Conservation (phyloP, 1,284 basidiomycete species). For the Rhodotorula sp. region DNA sequence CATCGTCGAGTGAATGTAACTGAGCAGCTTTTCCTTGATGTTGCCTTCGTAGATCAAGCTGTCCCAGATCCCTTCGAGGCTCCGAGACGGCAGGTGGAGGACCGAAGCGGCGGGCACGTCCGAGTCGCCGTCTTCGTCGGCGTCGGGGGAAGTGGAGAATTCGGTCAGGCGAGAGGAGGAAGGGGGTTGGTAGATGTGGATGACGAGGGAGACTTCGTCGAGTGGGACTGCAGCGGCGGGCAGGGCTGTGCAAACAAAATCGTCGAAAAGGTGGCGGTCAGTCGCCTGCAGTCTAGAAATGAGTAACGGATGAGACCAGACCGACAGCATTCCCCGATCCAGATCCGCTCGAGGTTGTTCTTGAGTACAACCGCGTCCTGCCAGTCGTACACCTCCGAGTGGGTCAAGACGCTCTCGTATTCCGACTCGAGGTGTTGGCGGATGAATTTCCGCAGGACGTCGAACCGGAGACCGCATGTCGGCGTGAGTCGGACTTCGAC, state of each 20-base stretch:
- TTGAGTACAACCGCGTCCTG: constrained; percentile 66
- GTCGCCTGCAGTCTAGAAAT: too few species aligned
- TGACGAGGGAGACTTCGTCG: constrained; percentile 60
- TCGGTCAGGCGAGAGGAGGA: constrained; percentile 71
- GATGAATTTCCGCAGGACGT: constrained; percentile 66
- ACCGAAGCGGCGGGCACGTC: constrained; percentile 50
- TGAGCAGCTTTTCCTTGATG: constrained; percentile 78
- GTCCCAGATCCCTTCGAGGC: constrained; percentile 82
- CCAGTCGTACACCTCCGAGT: constrained; percentile 57
- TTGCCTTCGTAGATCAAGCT: constrained; percentile 83
- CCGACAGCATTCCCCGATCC: constrained; percentile 64
- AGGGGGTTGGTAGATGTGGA: constrained; percentile 83
- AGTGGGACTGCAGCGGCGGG: constrained; percentile 41
- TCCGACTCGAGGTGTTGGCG: constrained; percentile 60
- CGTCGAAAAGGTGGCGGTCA: neutral
- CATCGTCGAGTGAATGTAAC: constrained; percentile 88
- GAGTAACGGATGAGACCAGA: constrained; percentile 18
- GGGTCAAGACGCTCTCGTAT: constrained; percentile 27
- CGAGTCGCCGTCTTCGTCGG: constrained; percentile 61
- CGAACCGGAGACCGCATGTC: constrained; percentile 65
- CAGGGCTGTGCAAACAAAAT: constrained; percentile 20
- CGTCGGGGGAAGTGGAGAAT: constrained; percentile 56
- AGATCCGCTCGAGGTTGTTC: constrained; percentile 71
- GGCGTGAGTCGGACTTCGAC: constrained; percentile 77
- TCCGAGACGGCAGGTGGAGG: constrained; percentile 21